These are phyloP conservation scores for Cyanidiococcus yangmingshanensis DNA, from an alignment of 23 red algal genomes.

Conservation along the genomic window DNA sequence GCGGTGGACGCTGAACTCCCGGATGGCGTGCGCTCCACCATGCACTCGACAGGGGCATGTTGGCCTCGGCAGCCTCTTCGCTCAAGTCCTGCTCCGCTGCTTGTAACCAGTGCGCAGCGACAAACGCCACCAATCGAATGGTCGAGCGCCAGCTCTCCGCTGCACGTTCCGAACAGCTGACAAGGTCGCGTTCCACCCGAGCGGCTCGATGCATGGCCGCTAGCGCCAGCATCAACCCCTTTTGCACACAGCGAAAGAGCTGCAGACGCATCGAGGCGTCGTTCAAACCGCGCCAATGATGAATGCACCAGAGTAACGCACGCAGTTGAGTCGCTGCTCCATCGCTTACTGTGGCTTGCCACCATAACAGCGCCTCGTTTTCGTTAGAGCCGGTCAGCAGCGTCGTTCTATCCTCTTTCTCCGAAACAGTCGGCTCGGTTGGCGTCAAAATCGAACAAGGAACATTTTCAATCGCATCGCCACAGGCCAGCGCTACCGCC, in stretches of 20 bases:
- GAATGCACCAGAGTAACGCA: not conserved
- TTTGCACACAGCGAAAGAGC: not conserved
- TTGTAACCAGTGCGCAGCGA: not conserved
- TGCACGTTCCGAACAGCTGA: not conserved
- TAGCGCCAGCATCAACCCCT: not conserved
- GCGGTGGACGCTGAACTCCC: not conserved
- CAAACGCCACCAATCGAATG: not conserved
- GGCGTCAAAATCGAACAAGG: too few relatives aligned
- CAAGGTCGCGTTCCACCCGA: not conserved
- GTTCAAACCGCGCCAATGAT: not conserved
- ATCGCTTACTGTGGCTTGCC: not conserved
- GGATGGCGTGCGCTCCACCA: not conserved
- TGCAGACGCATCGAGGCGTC: not conserved
- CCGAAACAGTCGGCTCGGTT: too few relatives aligned
- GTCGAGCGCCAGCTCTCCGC: not conserved
- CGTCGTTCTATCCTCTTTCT: too few relatives aligned
- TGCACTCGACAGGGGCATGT: not conserved
- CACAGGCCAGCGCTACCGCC: not conserved
- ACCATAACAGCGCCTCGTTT: not conserved
- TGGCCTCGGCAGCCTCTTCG: not conserved
- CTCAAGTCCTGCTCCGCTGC: not conserved
- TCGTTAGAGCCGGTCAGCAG: not conserved
- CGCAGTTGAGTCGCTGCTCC: not conserved
- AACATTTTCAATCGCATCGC: not conserved
- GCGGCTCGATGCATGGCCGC: not conserved